Evolutionary conservation across 176 grass and related monocot genomes (phyloP), one percentile per base, ranked within the genome.

Genomic region (Rhipidocladum racemiflorum): DNA sequence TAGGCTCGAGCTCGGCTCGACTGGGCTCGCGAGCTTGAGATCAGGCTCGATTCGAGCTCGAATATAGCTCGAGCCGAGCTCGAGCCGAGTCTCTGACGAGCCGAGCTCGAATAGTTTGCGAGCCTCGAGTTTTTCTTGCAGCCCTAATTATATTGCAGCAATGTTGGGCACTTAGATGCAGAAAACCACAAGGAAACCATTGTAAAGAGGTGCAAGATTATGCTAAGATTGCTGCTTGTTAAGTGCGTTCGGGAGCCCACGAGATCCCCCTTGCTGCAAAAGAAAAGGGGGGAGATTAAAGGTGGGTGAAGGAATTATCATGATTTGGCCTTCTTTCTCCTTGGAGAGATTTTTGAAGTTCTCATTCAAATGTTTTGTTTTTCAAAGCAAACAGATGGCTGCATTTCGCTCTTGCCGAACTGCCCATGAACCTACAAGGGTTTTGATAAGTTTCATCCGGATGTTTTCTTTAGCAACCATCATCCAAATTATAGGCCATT

Each of bases 341-440:
- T 87, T 87, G 85, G 27, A 83, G n/a, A 83, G 73, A 86, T 90
- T 90, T 84, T 78, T 83, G 83, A 87, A 87, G 84, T 61, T 66
- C 27, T 45, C 21, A 3, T 63, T 51, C 75, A 79, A 84, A 57
- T 87, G 79, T 85, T 81, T 45, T 81, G 61, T 68, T 81, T 85
- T 62, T 30, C 60, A 89, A 81, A 89, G 87, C 54, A 71, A 81
- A 85, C 56, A 74, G 54, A 66, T 67, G 42, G 27, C 54, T 77
- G 32, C 40, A 53, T 82, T 82, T 67, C 49, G 14, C 42, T 70
- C 68, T 85, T 75, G 30, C 50, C 69, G 66, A 78, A 78, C 66
- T 56, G 11, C 8, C 27, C 63, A 29, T 74, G 65, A 72, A 55
- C 56, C 40, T 44, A 65, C 25, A 77, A 72, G n/a, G n/a, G n/a